Percentiles rank a stretch among this genome's conserved stretches.
Evolutionary conservation across 2,329 filamentous ascomycete species (phyloP).

Genomic region (Atkinsonella hypoxylon): DNA sequence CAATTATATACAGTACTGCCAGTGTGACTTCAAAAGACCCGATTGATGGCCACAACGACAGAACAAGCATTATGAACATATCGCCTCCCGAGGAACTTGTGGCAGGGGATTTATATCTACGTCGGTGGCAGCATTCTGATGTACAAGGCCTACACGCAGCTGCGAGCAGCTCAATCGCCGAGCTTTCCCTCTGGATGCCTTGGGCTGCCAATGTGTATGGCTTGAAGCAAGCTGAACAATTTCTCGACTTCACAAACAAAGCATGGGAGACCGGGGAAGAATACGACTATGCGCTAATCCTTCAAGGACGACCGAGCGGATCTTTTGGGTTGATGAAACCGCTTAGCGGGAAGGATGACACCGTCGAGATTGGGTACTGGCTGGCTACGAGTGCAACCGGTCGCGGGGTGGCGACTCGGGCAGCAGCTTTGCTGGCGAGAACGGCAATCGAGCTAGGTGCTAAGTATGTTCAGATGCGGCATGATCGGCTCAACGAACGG

Average conservation of each 20-base stretch:
- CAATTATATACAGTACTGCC: too few relatives aligned
- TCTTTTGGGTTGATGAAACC: constrained; percentile 9
- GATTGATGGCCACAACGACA: too few relatives aligned
- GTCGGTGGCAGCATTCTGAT: constrained; percentile 9
- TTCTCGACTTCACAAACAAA: constrained; percentile 2
- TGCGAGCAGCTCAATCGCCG: constrained; percentile 7
- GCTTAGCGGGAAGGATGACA: not conserved
- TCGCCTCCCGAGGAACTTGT: constrained; percentile 7
- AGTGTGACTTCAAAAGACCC: too few relatives aligned
- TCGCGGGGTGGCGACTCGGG: constrained; percentile 9
- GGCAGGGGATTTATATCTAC: constrained; percentile 7
- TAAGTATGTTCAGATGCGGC: constrained; percentile 9
- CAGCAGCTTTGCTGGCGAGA: constrained; percentile 6
- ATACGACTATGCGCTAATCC: constrained; percentile 10
- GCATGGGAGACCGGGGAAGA: constrained; percentile 6
- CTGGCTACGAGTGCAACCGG: constrained; percentile 9
- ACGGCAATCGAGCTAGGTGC: constrained; percentile 10
- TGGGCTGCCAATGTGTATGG: constrained; percentile 10
- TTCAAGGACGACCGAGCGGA: constrained; percentile 4
- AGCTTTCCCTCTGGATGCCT: constrained; percentile 11
- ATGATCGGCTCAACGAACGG: constrained; percentile 6
- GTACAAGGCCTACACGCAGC: constrained; percentile 4
- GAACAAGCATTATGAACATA: too few relatives aligned
- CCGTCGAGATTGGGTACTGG: constrained; percentile 12
- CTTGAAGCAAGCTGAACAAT: constrained; percentile 4